Conservation (phyloP, 2,329 filamentous ascomycete species). For the Knoxdaviesia capensis region DNA sequence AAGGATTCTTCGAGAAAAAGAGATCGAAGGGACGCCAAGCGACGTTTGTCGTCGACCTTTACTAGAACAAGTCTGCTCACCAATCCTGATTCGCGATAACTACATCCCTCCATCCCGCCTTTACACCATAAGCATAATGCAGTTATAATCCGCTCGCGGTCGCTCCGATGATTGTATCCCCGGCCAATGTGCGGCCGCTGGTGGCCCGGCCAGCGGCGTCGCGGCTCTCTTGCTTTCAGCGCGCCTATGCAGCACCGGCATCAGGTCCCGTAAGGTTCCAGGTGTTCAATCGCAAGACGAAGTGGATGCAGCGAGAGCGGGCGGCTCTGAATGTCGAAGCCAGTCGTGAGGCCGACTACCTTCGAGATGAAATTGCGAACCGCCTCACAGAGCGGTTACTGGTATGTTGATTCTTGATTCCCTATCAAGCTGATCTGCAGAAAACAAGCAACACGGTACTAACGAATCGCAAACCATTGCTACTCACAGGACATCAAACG, state of each 20-base stretch:
- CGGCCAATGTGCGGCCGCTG: too few relatives aligned
- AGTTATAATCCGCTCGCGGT: too few relatives aligned
- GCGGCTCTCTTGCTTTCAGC: conserved; percentile 5
- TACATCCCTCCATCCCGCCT: too few relatives aligned
- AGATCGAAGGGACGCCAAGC: too few relatives aligned
- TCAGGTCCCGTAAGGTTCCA: conserved; percentile 62
- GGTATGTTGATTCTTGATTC: conserved; percentile 19
- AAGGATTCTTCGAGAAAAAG: neutral
- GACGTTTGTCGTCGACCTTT: too few relatives aligned
- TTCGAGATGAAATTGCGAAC: conserved; percentile 78
- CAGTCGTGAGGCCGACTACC: conserved; percentile 71
- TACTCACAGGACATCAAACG: conserved; percentile 67
- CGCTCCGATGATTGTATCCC: too few relatives aligned
- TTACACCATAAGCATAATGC: too few relatives aligned
- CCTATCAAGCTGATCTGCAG: neutral
- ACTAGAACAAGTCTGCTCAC: too few relatives aligned
- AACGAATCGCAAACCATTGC: neutral
- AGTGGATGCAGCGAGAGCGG: conserved; percentile 82
- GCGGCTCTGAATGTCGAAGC: conserved; percentile 49
- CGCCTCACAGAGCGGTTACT: conserved; percentile 72
- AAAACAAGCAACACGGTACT: conserved; percentile 1
- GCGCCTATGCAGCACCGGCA: conserved; percentile 59
- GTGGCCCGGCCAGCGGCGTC: too few relatives aligned
- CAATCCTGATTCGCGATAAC: too few relatives aligned
- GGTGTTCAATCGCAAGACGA: conserved; percentile 75